Base-by-base conservation (phyloP, 2,329 filamentous ascomycete species). In the Aspergillus ustus region DNA sequence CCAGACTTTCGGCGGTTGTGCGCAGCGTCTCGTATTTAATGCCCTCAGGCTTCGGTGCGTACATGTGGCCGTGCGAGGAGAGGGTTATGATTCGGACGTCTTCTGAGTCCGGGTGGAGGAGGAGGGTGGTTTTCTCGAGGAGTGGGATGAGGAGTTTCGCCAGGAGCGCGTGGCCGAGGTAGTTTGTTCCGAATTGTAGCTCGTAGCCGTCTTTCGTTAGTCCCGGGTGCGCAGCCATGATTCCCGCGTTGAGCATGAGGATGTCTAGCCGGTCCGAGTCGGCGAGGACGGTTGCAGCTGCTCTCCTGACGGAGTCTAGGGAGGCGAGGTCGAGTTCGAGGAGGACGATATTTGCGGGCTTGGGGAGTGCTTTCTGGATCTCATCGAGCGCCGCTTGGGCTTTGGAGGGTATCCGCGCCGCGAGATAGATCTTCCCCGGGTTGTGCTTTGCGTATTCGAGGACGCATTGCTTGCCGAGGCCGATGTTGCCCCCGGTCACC, bases 231-330 rank as follows among this genome's bases (percentile, higher is more conserved):
- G 37, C 17, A 15, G 46, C 56, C 48, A 58, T 52, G 17, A 58
- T 46, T 2, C 56, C 56, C 5, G 56, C 56, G 25, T 58, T 58
- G 15, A 52, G 37, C 34, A 58, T 46, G 40, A 58, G 28, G 25
- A 58, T 58, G 13, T 58, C 49, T 2, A 58, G 48, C 7, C 49
- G 48, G 2, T 28, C 5, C 1, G 37, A 58, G 4, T 46, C 9
- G 4, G 37, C 28, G 13, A 7, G 8, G 37, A 52, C 34, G 1
- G 17, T 31, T 11, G 3, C 29, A 1, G 48, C 55, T 2, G 46
- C 46, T 2, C 19, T n/a, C 7, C 34, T 28, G 7, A 58, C 49
- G 2, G 48, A 46, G 15, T 45, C 49, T 1, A 52, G 17, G 2
- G 48, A 52, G 28, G 48, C 15, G 22, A 59, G 55, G 11, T 58